These are phyloP conservation scores for Fusarium papillatum DNA, from an alignment of 2,329 filamentous ascomycete species.

Conservation along the genomic window DNA sequence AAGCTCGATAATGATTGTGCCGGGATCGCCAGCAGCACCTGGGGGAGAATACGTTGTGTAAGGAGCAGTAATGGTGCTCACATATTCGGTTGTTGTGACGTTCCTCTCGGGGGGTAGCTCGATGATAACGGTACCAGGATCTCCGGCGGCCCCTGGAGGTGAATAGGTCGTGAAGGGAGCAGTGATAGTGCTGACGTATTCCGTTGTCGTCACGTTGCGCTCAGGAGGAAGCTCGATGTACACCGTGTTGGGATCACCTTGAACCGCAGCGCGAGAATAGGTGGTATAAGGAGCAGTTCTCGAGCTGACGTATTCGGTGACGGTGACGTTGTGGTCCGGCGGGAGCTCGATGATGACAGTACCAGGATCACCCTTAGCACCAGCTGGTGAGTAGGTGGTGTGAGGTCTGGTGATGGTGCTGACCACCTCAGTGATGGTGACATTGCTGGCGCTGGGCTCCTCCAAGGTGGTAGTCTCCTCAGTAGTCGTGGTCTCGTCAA, in stretches of 20 bases:
- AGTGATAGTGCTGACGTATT: slow-evolving; percentile 10
- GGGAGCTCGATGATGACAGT: slow-evolving; percentile 3
- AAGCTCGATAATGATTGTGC: background rate
- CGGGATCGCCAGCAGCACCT: background rate
- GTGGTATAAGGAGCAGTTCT: slow-evolving; percentile 19
- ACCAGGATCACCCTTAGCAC: background rate
- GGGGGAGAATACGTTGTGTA: slow-evolving; percentile 7
- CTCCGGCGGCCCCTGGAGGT: background rate
- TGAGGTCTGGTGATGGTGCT: slow-evolving; percentile 22
- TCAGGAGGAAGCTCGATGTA: slow-evolving; percentile 18
- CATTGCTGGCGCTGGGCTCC: background rate
- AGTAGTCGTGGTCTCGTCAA: background rate
- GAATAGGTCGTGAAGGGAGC: slow-evolving; percentile 6
- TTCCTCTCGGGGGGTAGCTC: slow-evolving; percentile 8
- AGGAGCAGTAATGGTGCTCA: slow-evolving; percentile 15
- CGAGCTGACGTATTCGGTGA: slow-evolving; percentile 7
- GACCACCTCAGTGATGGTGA: slow-evolving; percentile 14
- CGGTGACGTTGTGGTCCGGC: background rate
- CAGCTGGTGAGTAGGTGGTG: slow-evolving; percentile 4
- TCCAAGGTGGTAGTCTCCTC: background rate
- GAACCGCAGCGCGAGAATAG: slow-evolving; percentile 7
- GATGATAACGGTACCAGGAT: slow-evolving; percentile 17
- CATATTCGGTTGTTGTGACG: background rate
- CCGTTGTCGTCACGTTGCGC: slow-evolving; percentile 10
- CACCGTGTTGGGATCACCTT: slow-evolving; percentile 23